Percentiles rank a stretch among this genome's conserved stretches.
These are phyloP conservation scores for Arxiozyma heterogenica DNA, from an alignment of 1,139 yeast genomes.

Conservation along the genomic window DNA sequence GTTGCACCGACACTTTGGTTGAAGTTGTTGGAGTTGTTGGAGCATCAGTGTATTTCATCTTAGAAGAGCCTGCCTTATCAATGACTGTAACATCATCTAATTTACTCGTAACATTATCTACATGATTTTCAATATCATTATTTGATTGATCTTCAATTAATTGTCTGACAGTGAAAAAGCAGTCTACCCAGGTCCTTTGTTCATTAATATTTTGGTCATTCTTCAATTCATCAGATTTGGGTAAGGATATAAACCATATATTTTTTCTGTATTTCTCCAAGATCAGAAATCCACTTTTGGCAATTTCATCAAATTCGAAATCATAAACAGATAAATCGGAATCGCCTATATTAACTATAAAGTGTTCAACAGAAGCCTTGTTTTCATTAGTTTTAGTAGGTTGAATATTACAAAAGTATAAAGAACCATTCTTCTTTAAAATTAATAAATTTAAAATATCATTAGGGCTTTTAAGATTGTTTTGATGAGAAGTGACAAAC, in stretches of 20 bases:
- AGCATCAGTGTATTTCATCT: background rate
- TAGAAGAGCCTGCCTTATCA: background rate
- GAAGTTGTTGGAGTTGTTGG: background rate
- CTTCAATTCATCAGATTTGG: conserved; percentile 7
- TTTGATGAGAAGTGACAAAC: conserved; percentile 33
- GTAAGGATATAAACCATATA: conserved; percentile 47
- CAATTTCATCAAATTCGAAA: conserved; percentile 55
- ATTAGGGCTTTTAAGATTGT: conserved; percentile 32
- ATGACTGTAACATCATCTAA: conserved; percentile 1
- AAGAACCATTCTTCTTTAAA: conserved; percentile 35
- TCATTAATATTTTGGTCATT: conserved; percentile 20
- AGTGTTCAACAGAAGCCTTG: conserved; percentile 1
- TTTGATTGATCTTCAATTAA: conserved; percentile 27
- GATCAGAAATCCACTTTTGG: conserved; percentile 52
- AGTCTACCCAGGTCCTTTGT: conserved; percentile 40
- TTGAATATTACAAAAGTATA: conserved; percentile 20
- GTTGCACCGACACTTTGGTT: background rate
- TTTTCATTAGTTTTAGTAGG: background rate
- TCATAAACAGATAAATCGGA: conserved; percentile 68
- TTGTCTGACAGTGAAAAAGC: conserved; percentile 41
- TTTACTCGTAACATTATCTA: background rate
- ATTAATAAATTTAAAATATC: conserved; percentile 32
- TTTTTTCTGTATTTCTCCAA: conserved; percentile 53
- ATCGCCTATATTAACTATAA: conserved; percentile 34
- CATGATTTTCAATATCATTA: conserved; percentile 5